Evolutionary conservation across 1,284 basidiomycete genomes (phyloP).

Genomic region (Lignosus rhinocerotis): DNA sequence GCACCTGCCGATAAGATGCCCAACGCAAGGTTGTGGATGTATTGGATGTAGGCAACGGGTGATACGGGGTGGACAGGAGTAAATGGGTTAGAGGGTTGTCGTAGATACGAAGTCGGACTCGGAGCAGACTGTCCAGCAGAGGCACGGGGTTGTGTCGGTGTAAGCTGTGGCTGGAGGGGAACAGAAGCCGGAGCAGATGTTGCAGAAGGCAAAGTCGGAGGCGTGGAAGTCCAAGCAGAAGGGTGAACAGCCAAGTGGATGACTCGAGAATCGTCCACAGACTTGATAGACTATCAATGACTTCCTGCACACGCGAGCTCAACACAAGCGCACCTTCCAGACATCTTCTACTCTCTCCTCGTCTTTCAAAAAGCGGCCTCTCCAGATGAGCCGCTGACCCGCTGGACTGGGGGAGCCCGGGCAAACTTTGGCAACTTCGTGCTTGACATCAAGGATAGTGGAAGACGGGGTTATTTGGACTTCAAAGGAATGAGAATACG

Average conservation of each 20-base stretch:
- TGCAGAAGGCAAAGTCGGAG: slow-evolving; percentile 33
- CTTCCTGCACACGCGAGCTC: slow-evolving; percentile 13
- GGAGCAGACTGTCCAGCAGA: neutral
- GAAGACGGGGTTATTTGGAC: slow-evolving; percentile 50
- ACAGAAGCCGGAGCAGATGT: slow-evolving; percentile 1
- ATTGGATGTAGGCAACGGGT: slow-evolving; percentile 23
- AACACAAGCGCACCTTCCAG: slow-evolving; percentile 58
- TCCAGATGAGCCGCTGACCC: slow-evolving; percentile 75
- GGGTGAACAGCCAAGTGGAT: slow-evolving; percentile 77
- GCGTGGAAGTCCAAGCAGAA: slow-evolving; percentile 64
- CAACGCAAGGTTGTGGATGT: slow-evolving; percentile 37
- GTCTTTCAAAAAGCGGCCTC: slow-evolving; percentile 66
- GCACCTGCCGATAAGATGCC: slow-evolving; percentile 30
- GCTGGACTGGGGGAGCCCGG: slow-evolving; percentile 63
- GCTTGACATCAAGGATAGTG: slow-evolving; percentile 66
- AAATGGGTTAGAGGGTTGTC: slow-evolving; percentile 11
- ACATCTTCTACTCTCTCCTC: slow-evolving; percentile 63
- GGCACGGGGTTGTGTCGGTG: slow-evolving; percentile 1
- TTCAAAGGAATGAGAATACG: slow-evolving; percentile 65
- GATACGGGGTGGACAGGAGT: slow-evolving; percentile 17
- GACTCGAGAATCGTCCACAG: slow-evolving; percentile 54
- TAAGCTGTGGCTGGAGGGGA: neutral
- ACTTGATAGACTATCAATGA: slow-evolving; percentile 37
- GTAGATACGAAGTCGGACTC: neutral
- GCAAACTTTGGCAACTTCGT: slow-evolving; percentile 60